Evolutionary conservation across 805 yeast species (phyloP).

Genomic region (Cyberlindnera maritima): DNA sequence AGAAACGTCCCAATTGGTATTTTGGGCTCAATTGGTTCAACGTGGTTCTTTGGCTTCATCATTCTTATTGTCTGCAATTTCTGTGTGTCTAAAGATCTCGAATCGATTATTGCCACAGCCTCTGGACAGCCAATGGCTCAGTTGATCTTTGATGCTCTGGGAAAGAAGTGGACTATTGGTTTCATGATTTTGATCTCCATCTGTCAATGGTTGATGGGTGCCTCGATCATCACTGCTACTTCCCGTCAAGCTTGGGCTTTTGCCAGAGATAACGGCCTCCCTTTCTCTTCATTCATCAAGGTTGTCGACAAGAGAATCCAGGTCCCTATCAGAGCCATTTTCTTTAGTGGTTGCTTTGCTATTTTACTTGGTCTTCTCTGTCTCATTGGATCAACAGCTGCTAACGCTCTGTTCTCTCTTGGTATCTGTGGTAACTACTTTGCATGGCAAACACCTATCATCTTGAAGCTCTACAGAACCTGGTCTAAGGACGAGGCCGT

Average conservation of each 20-base stretch:
- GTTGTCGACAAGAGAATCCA: slow-evolving; percentile 52
- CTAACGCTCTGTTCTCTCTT: slow-evolving; percentile 43
- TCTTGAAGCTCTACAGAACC: slow-evolving; percentile 34
- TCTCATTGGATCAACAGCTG: slow-evolving; percentile 40
- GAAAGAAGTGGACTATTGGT: slow-evolving; percentile 65
- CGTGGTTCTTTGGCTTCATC: slow-evolving; percentile 57
- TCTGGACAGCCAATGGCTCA: slow-evolving; percentile 68
- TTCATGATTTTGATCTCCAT: slow-evolving; percentile 55
- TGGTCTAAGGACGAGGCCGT: slow-evolving; percentile 37
- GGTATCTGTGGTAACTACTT: slow-evolving; percentile 43
- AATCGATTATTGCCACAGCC: slow-evolving; percentile 27
- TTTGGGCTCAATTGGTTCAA: slow-evolving; percentile 50
- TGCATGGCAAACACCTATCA: slow-evolving; percentile 40
- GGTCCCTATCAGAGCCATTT: slow-evolving; percentile 68
- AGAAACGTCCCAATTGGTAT: slow-evolving; percentile 63
- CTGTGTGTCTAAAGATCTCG: slow-evolving; percentile 4
- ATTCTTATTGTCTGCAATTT: slow-evolving; percentile 45
- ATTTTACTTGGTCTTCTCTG: slow-evolving; percentile 39
- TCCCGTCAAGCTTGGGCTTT: slow-evolving; percentile 75
- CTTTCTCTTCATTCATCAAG: slow-evolving; percentile 54
- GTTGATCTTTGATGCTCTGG: slow-evolving; percentile 58
- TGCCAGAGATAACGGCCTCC: slow-evolving; percentile 74
- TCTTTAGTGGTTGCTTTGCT: slow-evolving; percentile 37
- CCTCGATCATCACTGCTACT: slow-evolving; percentile 55
- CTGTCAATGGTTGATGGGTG: slow-evolving; percentile 69